Percentiles rank a stretch among this genome's conserved stretches.
These are phyloP conservation scores for Fusarium sp. DNA, from an alignment of 2,329 filamentous ascomycete genomes.

Conservation along the genomic window DNA sequence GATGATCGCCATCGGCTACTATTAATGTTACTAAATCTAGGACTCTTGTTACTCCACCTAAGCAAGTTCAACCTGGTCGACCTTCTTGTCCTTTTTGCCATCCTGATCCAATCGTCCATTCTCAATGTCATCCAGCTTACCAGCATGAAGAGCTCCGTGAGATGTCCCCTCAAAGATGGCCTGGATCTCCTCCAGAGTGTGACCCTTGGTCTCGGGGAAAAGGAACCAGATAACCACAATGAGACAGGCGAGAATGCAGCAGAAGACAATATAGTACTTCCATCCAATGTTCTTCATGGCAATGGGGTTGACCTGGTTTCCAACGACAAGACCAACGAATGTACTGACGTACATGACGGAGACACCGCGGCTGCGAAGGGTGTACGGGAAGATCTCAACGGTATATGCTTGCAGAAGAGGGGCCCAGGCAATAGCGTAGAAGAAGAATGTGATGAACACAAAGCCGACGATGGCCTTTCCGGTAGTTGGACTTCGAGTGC, in stretches of 20 bases:
- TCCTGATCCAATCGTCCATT: not conserved
- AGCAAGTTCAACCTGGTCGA: conserved; percentile 32
- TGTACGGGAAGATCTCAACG: conserved; percentile 43
- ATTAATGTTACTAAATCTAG: no score
- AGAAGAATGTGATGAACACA: conserved; percentile 53
- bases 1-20: not conserved
- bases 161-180: conserved; percentile 43
- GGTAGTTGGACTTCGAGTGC: conserved; percentile 31
- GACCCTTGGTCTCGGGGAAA: conserved; percentile 48
- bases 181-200: conserved; percentile 45
- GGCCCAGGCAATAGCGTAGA: conserved; percentile 50
- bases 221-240: conserved; percentile 51
- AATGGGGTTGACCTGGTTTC: conserved; percentile 54
- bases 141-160: not conserved
- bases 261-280: conserved; percentile 54
- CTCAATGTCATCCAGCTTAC: conserved; percentile 26
- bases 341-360: conserved; percentile 35
- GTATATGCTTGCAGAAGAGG: conserved; percentile 46
- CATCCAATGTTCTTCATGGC: conserved; percentile 50
- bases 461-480: conserved; percentile 48
- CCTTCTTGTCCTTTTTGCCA: conserved; percentile 19
- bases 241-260: conserved; percentile 47
- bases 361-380: conserved; percentile 33
- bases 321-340: conserved; percentile 43
- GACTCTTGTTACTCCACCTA: not conserved